These are phyloP conservation scores for Gossypium aridum DNA, from an alignment of 441 rosid genomes.

Conservation along the genomic window DNA sequence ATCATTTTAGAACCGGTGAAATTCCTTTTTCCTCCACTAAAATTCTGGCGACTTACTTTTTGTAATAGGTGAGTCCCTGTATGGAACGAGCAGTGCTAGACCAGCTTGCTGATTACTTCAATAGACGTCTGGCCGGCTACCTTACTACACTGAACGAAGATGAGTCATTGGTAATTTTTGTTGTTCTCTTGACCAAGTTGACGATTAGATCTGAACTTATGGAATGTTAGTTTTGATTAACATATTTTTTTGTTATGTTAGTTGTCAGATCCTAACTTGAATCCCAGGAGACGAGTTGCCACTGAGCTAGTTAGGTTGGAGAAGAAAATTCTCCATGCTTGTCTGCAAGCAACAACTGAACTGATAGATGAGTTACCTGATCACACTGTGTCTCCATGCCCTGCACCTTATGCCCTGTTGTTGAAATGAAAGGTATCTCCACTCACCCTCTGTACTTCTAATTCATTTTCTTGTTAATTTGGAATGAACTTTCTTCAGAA, in stretches of 20 bases:
- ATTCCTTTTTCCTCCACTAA: conserved; percentile 1
- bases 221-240: too few species aligned
- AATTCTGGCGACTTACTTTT: conserved; percentile 17
- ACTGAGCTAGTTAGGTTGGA: conserved; percentile 81
- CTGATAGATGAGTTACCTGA: conserved; percentile 73
- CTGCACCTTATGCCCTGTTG: conserved; percentile 69
- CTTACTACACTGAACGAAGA: conserved; percentile 76
- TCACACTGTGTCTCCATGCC: conserved; percentile 73
- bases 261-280: conserved; percentile 70
- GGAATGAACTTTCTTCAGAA: conserved; percentile 10
- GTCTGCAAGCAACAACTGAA: conserved; percentile 53
- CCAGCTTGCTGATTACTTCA: conserved; percentile 83
- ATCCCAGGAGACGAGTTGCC: conserved; percentile 82
- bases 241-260: conserved; percentile 18
- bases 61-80: conserved; percentile 77
- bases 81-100: conserved; percentile 87
- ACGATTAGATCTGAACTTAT: neutral
- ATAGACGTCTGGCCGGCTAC: conserved; percentile 61
- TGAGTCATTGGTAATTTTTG: conserved; percentile 61
- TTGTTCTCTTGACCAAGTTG: conserved; percentile 10
- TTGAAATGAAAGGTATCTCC: conserved; percentile 49
- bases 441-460: conserved; percentile 3
- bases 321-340: conserved; percentile 82
- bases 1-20: neutral
- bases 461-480: neutral